Evolutionary conservation across 208 protist species (phyloP), one percentile per base, ranked within the genome.

Genomic region (Perkinsela sp.): DNA sequence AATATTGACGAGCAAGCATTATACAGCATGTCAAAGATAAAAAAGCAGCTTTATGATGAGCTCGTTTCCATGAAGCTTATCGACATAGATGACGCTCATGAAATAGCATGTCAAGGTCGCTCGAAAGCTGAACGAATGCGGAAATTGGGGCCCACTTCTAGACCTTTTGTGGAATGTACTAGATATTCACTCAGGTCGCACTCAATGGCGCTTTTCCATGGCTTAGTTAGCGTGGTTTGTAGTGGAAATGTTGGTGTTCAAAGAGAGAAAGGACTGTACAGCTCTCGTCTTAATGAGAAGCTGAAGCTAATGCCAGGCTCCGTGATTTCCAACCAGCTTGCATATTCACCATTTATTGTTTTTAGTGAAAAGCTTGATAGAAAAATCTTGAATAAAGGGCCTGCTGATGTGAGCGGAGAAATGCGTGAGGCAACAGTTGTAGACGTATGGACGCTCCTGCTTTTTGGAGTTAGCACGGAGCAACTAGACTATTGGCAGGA

Each of bases 381-480:
- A 22, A n/a, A 6, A 57, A 57, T 22, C 13, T 57, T 57, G 6
- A 22, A 6, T 22, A 57, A 22, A 57, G 40, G 40, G 40, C n/a
- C n/a, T n/a, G 13, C 22, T 57, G 22, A 57, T n/a, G 40, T 57
- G 22, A 57, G 22, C 40, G 40, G 40, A 6, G 40, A 57, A 22
- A 6, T 57, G 40, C 40, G 40, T 22, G 22, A 57, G 6, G 40
- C 22, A 22, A 57, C 81, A 6, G 75, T 78, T 31, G 75, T 89
- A 31, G 85, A 78, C 32, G 67, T 89, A 15, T 91, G 83, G 83
- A 80, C 82, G 0, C 69, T 91, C 70, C 75, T 91, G 32, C 78
- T 91, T 28, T 88, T 91, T 72, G 86, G 83, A 0, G 80, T 77
- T 6, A 75, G 76, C 1, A 80, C 86, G 31, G 79, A 79, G 22